A percentile compares a stretch with the other conserved stretches of the same genome.
Evolutionary conservation across 768 basidiomycete species (phyloP).

Genomic region (Termitomyces sp.): DNA sequence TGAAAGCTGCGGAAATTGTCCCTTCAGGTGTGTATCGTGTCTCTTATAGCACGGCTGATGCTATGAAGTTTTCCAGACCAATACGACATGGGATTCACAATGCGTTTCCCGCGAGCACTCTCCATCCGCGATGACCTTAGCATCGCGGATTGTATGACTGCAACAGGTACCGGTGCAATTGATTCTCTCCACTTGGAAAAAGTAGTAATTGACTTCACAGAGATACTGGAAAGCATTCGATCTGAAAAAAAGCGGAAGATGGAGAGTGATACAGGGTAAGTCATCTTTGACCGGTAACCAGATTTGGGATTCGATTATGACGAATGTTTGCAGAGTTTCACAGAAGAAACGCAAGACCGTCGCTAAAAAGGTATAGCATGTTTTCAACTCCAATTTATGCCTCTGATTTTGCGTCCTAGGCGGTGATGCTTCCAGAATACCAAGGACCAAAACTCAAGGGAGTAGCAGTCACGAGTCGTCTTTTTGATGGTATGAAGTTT

Average conservation of each 20-base stretch:
- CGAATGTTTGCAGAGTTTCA: constrained; percentile 23
- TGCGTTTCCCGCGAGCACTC: constrained; percentile 91
- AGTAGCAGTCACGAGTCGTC: constrained; percentile 50
- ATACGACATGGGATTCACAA: constrained; percentile 81
- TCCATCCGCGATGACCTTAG: constrained; percentile 74
- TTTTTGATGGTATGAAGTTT: constrained; percentile 77
- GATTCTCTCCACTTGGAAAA: background rate
- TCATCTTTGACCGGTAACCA: background rate
- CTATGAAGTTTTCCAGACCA: constrained; percentile 46
- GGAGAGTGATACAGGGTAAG: constrained; percentile 53
- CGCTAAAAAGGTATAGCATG: constrained; percentile 41
- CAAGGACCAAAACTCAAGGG: constrained; percentile 58
- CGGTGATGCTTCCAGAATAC: constrained; percentile 58
- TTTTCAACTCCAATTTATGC: background rate
- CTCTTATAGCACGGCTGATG: background rate
- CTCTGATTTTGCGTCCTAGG: constrained; percentile 28
- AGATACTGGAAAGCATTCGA: constrained; percentile 53
- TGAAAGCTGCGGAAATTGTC: constrained; percentile 92
- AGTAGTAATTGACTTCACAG: constrained; percentile 25
- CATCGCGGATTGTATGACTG: constrained; percentile 67
- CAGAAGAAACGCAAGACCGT: constrained; percentile 59
- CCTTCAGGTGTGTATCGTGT: constrained; percentile 50
- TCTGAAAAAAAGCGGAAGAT: constrained; percentile 72
- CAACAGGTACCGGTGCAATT: constrained; percentile 39
- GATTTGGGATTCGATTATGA: background rate